Conservation (phyloP, 208 protist genomes). For the Crithidia expoeki region DNA sequence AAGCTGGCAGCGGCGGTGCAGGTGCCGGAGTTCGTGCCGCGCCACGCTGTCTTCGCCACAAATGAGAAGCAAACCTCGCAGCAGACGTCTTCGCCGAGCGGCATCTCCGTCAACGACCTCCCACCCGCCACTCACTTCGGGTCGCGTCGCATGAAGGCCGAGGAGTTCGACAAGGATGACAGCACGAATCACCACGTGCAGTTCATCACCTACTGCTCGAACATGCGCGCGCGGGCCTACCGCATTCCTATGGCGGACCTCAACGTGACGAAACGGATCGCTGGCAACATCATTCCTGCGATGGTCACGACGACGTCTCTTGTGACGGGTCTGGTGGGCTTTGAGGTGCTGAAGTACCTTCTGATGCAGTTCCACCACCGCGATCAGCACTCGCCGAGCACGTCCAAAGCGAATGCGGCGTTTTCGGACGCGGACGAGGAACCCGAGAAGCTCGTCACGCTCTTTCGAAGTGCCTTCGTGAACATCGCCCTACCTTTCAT, state of each 20-base stretch:
- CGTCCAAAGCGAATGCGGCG: slow-evolving; percentile 7
- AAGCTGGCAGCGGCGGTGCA: slow-evolving; percentile 43
- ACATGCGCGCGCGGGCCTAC: slow-evolving; percentile 94
- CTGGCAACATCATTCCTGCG: slow-evolving; percentile 99
- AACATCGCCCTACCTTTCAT: slow-evolving; percentile 98
- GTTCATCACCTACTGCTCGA: slow-evolving; percentile 93
- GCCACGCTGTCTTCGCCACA: slow-evolving; percentile 72
- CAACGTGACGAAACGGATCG: slow-evolving; percentile 88
- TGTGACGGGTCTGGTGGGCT: slow-evolving; percentile 96
- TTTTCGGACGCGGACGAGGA: slow-evolving; percentile 38
- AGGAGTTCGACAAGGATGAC: slow-evolving; percentile 96
- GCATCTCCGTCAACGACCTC: slow-evolving; percentile 49
- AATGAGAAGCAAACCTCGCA: slow-evolving; percentile 73
- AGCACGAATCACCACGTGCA: slow-evolving; percentile 93
- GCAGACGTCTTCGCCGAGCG: slow-evolving; percentile 35
- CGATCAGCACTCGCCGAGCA: slow-evolving; percentile 5
- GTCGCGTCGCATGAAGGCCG: slow-evolving; percentile 52
- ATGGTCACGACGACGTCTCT: slow-evolving; percentile 99
- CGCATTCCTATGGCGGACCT: slow-evolving; percentile 87
- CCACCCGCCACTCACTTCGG: slow-evolving; percentile 49
- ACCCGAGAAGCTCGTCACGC: slow-evolving; percentile 54
- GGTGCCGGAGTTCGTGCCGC: slow-evolving; percentile 68
- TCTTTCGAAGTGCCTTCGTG: slow-evolving; percentile 96
- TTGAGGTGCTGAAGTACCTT: slow-evolving; percentile 98
- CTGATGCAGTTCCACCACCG: slow-evolving; percentile 55